phyloP scores from a whole-genome alignment of 441 rosid genomes.

The Jatropha multifida region DNA sequence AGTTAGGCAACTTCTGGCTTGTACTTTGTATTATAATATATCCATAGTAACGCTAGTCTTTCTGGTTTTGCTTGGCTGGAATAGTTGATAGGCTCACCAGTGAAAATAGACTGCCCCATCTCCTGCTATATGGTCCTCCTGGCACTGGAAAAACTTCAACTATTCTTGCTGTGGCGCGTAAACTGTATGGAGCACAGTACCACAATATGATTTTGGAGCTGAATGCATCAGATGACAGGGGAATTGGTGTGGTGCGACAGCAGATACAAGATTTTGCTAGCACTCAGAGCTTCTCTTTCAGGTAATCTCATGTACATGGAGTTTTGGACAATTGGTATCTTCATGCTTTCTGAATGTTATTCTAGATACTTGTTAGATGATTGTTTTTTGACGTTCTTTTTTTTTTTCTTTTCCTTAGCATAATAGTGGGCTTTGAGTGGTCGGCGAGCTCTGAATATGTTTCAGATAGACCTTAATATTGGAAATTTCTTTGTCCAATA shows the following conservation, averaged over 20 bases:
- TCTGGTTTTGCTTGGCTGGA: slow-evolving; percentile 15
- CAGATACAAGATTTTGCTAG: slow-evolving; percentile 96
- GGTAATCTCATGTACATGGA: slow-evolving; percentile 32
- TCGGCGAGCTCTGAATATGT: no score
- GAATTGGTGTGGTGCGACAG: slow-evolving; percentile 89
- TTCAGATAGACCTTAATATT: no score
- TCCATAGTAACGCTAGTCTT: not conserved
- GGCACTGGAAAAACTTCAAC: slow-evolving; percentile 98
- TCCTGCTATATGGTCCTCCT: slow-evolving; percentile 90
- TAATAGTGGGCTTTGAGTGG: no score
- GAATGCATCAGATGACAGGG: slow-evolving; percentile 95
- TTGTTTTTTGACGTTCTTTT: no score
- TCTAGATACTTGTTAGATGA: no score
- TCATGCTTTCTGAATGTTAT: not conserved
- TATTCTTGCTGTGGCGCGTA: slow-evolving; percentile 88
- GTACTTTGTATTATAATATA: not conserved
- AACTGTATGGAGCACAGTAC: slow-evolving; percentile 82
- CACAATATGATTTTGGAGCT: slow-evolving; percentile 94
- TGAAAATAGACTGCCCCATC: slow-evolving; percentile 94
- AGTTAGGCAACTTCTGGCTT: not conserved
- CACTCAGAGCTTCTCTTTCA: slow-evolving; percentile 91
- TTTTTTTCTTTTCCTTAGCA: no score
- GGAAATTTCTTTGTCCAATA: no score
- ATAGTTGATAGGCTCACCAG: slow-evolving; percentile 91
- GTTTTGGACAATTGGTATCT: not conserved